Base-by-base conservation (phyloP, 1,284 basidiomycete genomes). In the Neolentinus lepideus region DNA sequence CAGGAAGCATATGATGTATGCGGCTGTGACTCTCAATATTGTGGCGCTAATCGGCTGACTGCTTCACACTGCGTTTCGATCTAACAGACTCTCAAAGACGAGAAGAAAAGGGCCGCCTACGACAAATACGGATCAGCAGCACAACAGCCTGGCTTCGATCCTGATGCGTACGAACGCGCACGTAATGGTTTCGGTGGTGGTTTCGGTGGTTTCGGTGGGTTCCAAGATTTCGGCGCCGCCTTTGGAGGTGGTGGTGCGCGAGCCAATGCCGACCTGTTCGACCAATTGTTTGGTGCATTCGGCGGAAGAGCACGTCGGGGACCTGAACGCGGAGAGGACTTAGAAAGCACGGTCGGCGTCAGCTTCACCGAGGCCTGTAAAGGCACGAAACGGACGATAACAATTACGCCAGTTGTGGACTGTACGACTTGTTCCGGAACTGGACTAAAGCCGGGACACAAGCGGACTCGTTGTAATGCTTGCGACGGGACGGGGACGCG, bases 81-180 rank as follows among this genome's bases (percentile, higher is more conserved):
- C 55, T 58, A 62, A 36, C 63, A 96, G 94, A 87, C 84, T 53
- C 74, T 98, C 53, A 94, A 95, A 71, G 97, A 99, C 65, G 91
- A 94, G 24, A 91, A 90, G 74, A 99, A 98, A 70, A 86, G 93
- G 57, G 81, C 88, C 22, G 83, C 88, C n/a, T 99, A 90, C 67
- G 96, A 99, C 71, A 85, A 90, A 68, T 99, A 92, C 70, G 97
- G 97, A 27, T 75, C 94, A n/a, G 90, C 94, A 33, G 94, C 96
- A 11, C 90, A 93, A 59, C 89, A 97, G 67, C 89, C 88, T 51
- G 93, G 94, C 50, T 99, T 98, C 71, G 92, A 98, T 74, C 88
- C 94, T 22, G 81, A 94, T 65, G 84, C 87, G 2, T 94, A 89
- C 60, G 74, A 73, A 48, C 72, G 66, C 51, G 71, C 66, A 19